These are phyloP conservation scores for Fusarium irregulare DNA, from an alignment of 2,329 filamentous ascomycete species.

Conservation along the genomic window DNA sequence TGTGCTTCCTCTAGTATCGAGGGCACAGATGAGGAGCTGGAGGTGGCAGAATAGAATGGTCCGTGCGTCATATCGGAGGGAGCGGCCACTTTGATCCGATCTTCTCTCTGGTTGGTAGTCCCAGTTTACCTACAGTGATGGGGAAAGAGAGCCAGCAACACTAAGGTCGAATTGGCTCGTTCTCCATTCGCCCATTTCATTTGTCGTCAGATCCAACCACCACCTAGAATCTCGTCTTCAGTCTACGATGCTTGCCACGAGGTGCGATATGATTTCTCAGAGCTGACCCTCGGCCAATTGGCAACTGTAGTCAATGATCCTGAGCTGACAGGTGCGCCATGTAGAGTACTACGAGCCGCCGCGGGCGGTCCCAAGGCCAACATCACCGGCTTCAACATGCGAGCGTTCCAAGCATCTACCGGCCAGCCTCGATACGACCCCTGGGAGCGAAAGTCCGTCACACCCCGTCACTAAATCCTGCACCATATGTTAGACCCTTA, in stretches of 20 bases:
- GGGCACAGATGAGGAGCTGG: slow-evolving; percentile 36
- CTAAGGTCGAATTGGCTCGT: slow-evolving; percentile 45
- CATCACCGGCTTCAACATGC: slow-evolving; percentile 92
- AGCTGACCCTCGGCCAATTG: slow-evolving; percentile 17
- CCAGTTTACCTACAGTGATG: slow-evolving; percentile 23
- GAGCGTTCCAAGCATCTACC: slow-evolving; percentile 79
- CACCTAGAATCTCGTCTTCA: slow-evolving; percentile 39
- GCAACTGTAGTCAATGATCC: neutral
- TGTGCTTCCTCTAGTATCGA: slow-evolving; percentile 29
- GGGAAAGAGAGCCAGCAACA: slow-evolving; percentile 24
- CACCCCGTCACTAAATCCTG: neutral
- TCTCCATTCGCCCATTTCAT: slow-evolving; percentile 48
- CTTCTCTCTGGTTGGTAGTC: slow-evolving; percentile 1
- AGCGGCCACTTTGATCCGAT: slow-evolving; percentile 44
- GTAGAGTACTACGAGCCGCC: slow-evolving; percentile 63
- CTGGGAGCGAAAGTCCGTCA: slow-evolving; percentile 72
- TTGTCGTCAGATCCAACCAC: slow-evolving; percentile 45
- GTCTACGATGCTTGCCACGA: slow-evolving; percentile 55
- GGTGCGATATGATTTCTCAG: slow-evolving; percentile 45
- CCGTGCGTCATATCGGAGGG: slow-evolving; percentile 40
- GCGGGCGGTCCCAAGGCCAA: slow-evolving; percentile 69
- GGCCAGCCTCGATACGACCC: slow-evolving; percentile 72
- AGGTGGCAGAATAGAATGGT: slow-evolving; percentile 25
- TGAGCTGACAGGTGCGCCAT: slow-evolving; percentile 29
- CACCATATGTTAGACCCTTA: neutral